Evolutionary conservation across 1,284 basidiomycete species (phyloP), one percentile per base, ranked within the genome.

Genomic region (Hypsizygus ulmarius): DNA sequence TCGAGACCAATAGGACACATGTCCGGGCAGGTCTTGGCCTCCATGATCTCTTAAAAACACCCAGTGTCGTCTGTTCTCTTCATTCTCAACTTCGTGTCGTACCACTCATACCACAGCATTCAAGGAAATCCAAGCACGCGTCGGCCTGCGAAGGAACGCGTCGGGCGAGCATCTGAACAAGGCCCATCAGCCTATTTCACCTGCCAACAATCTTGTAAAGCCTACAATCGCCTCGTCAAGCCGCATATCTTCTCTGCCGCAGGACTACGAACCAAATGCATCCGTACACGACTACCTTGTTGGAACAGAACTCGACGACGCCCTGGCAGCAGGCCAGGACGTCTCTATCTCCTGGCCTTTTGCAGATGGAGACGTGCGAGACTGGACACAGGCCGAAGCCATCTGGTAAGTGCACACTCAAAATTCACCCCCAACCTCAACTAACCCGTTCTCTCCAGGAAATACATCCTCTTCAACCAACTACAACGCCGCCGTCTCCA

Each of bases 371-470:
- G 77, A 81, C 56, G 74, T 94, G 39, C 72, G 70, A 34, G 90
- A 97, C 64, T 97, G 90, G 86, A 79, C 78, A n/a, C 94, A 94
- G 56, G 86, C 92, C 35, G 93, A 95, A 64, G 94, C 90, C 4
- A 72, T 98, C 34, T 91, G 95, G 94, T 94, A 63, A 56, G 84
- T 70, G 14, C 19, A 14, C 50, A 18, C 44, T 25, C n/a, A 28
- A n/a, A 8, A 10, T 3, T 16, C 15, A 27, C 29, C n/a, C 27
- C 1, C 25, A 11, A n/a, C 4, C 9, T 6, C 8, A 33, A 1
- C 25, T 32, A n/a, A 12, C 11, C 34, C 5, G 34, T 33, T 40
- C 3, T 9, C 25, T 11, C 12, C 69, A 96, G 94, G 84, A 87
- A 90, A 69, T 77, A 97, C 59, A 70, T 94, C 37, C 78, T 97